Base-by-base conservation (phyloP, 805 yeast species). In the Metschnikowia proteae region DNA sequence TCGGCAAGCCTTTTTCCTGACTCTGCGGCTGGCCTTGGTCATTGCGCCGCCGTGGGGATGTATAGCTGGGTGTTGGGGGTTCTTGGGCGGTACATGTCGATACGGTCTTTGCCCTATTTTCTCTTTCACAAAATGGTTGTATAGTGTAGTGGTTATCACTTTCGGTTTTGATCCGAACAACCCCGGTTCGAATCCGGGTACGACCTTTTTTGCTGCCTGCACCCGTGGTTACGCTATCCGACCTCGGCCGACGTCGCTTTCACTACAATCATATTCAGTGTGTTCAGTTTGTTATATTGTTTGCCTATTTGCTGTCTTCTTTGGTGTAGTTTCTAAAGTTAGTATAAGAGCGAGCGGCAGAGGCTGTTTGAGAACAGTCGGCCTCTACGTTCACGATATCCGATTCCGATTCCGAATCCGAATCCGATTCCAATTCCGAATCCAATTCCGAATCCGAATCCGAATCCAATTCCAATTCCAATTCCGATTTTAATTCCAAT, bases 131-230 rank as follows among this genome's bases (percentile, higher is more conserved):
- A 37, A 2, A 43, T 3, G 74, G 74, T 69, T 68, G 73, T 79
- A 79, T 82, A 81, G 86, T 82, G 86, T 82, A 82, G 86, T 80
- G 86, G 86, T 82, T 80, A 82, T 82, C 86, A 81, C 86, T 74
- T 75, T 80, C 80, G 86, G 86, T 82, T 82, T 78, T 82, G 87
- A 82, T 82, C 86, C 86, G 80, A 68, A 73, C 82, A 80, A 82
- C 86, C 86, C 86, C 86, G 81, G 86, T 82, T 82, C 87, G 86
- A 82, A 81, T 81, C 86, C 86, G 86, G 86, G 86, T 78, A 80
- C 79, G 87, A 81, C 86, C 86, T 81, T 36, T 44, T 38, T 38
- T 17, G 13, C 38, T 6, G 6, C 8, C 2, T 4, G 4, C 5
- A 6, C 8, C 5, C 17, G 17, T 2, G 17, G 17, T 17, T 17